These are phyloP conservation scores for Rubia occidens DNA, from an alignment of 305 asterid genomes.

Conservation along the genomic window DNA sequence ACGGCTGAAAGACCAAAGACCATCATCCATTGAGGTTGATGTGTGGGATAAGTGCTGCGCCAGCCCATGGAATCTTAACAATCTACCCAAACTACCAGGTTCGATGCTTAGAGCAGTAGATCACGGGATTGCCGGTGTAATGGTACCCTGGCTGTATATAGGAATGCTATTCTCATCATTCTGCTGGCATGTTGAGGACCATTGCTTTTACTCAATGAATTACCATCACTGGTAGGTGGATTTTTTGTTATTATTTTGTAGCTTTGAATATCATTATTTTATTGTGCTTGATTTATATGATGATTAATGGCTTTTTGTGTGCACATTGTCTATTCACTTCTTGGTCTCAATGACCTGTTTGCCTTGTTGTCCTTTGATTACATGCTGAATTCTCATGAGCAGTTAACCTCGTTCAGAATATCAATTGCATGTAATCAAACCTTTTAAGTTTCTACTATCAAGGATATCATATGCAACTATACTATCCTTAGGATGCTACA, in stretches of 20 bases:
- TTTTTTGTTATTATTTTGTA: not conserved
- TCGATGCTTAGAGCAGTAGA: constrained; percentile 85
- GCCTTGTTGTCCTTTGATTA: not conserved
- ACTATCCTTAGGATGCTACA: not conserved
- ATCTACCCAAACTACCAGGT: constrained; percentile 82
- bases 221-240: constrained; percentile 77
- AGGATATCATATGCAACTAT: not conserved
- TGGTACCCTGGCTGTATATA: constrained; percentile 95
- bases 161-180: constrained; percentile 95
- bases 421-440: not conserved
- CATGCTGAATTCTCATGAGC: not conserved
- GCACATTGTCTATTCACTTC: not conserved
- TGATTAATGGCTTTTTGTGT: not conserved
- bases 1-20: constrained; percentile 42
- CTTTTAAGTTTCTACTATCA: not conserved
- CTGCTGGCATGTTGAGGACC: constrained; percentile 99
- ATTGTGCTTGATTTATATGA: not conserved
- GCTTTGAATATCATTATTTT: not conserved
- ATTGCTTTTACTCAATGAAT: constrained; percentile 94
- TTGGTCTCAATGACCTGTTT: not conserved
- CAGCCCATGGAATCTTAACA: constrained; percentile 92
- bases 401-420: not conserved
- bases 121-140: constrained; percentile 87
- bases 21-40: constrained; percentile 44
- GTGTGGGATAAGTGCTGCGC: constrained; percentile 72